Percentiles rank a stretch among this genome's conserved stretches.
Conservation (phyloP, 352 stramenopile genomes). For the Globisporangium nodosum region DNA sequence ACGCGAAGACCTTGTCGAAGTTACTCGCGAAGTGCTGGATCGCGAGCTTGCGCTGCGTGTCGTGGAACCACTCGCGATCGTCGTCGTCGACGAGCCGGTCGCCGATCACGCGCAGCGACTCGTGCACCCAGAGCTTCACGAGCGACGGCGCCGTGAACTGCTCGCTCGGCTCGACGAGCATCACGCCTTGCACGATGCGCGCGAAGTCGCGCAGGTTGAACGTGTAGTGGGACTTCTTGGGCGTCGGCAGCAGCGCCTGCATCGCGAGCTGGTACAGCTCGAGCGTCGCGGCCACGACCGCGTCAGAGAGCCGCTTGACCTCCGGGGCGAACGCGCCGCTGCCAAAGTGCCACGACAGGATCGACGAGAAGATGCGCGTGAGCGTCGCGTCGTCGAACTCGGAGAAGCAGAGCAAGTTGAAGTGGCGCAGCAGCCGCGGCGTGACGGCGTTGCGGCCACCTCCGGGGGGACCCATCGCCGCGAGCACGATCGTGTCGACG, state of each 20-base stretch:
- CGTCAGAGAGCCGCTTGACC: constrained; percentile 65
- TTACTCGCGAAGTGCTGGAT: constrained; percentile 85
- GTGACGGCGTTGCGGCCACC: constrained; percentile 89
- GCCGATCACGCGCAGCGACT: constrained; percentile 93
- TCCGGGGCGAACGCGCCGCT: constrained; percentile 58
- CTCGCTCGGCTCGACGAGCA: constrained; percentile 85
- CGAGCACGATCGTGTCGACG: constrained; percentile 87
- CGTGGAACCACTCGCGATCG: constrained; percentile 91
- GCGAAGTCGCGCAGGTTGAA: constrained; percentile 95
- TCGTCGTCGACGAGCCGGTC: constrained; percentile 91
- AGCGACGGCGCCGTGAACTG: constrained; percentile 76
- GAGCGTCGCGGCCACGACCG: constrained; percentile 88
- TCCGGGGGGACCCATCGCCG: constrained; percentile 89
- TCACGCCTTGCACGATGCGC: constrained; percentile 91
- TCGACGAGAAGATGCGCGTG: constrained; percentile 90
- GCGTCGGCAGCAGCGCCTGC: constrained; percentile 86
- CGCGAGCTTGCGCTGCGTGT: constrained; percentile 83
- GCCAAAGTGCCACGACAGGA: constrained; percentile 84
- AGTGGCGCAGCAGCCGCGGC: constrained; percentile 88
- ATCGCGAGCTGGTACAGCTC: constrained; percentile 88
- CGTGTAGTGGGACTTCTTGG: constrained; percentile 94
- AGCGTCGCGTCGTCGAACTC: constrained; percentile 93
- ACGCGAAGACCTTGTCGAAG: constrained; percentile 86
- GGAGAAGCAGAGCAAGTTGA: constrained; percentile 92
- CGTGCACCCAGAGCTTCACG: constrained; percentile 92